A percentile compares a stretch with the other conserved stretches of the same genome.
Evolutionary conservation across 2,329 filamentous ascomycete species (phyloP).

Genomic region (Dactylonectria macrodidyma): DNA sequence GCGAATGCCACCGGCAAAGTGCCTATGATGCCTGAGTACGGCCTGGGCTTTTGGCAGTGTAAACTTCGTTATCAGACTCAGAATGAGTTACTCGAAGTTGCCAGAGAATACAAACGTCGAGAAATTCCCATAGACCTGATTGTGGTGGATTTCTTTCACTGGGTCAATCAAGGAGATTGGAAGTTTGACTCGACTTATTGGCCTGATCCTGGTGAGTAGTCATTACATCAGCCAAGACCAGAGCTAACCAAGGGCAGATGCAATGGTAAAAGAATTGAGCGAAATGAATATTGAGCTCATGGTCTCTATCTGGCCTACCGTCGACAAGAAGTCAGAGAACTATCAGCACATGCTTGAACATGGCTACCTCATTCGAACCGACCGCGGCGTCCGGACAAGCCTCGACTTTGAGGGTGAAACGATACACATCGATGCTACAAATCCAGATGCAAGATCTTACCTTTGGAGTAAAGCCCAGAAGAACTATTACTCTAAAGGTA

Average conservation of each 20-base stretch:
- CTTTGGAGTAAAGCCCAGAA: slow-evolving; percentile 72
- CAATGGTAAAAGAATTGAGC: slow-evolving; percentile 74
- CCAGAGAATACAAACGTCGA: slow-evolving; percentile 70
- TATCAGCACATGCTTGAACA: slow-evolving; percentile 73
- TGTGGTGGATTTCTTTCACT: slow-evolving; percentile 79
- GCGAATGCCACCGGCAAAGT: slow-evolving; percentile 70
- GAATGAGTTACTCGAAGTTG: slow-evolving; percentile 73
- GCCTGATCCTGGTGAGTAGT: slow-evolving; percentile 71
- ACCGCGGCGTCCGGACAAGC: slow-evolving; percentile 70
- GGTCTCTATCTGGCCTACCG: slow-evolving; percentile 80
- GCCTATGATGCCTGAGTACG: slow-evolving; percentile 79
- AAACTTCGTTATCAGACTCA: slow-evolving; percentile 77
- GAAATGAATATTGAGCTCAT: slow-evolving; percentile 74
- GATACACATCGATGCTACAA: slow-evolving; percentile 75
- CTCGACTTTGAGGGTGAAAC: slow-evolving; percentile 74
- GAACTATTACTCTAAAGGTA: slow-evolving; percentile 75
- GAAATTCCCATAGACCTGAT: slow-evolving; percentile 74
- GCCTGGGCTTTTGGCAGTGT: slow-evolving; percentile 78
- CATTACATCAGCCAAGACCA: neutral
- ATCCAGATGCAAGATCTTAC: slow-evolving; percentile 70
- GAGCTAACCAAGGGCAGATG: slow-evolving; percentile 53
- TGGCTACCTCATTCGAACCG: slow-evolving; percentile 72
- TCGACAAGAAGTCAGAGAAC: slow-evolving; percentile 72
- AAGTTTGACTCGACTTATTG: slow-evolving; percentile 75
- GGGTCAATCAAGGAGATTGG: slow-evolving; percentile 78